Evolutionary conservation across 2,329 filamentous ascomycete genomes (phyloP).

Genomic region (Exophiala calicioides): DNA sequence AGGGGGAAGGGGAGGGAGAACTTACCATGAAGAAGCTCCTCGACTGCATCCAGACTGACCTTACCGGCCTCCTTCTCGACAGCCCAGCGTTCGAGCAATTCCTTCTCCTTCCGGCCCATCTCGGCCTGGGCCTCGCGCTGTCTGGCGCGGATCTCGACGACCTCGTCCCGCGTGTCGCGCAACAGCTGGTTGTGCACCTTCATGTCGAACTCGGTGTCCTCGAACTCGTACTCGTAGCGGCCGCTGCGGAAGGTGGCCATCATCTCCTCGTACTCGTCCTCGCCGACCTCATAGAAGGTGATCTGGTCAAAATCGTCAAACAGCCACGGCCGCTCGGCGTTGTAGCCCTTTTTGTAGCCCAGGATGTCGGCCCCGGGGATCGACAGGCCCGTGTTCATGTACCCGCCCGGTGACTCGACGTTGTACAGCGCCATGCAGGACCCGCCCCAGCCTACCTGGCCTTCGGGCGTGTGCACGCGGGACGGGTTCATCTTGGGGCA

Average conservation of each 20-base stretch:
- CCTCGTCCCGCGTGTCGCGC: conserved; percentile 49
- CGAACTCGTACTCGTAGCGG: conserved; percentile 54
- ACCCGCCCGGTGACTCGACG: conserved; percentile 59
- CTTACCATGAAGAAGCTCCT: conserved; percentile 50
- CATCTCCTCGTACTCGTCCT: conserved; percentile 53
- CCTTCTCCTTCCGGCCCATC: conserved; percentile 42
- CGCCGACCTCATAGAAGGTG: conserved; percentile 56
- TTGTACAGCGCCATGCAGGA: conserved; percentile 58
- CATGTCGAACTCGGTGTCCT: conserved; percentile 57
- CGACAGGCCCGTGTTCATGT: conserved; percentile 56
- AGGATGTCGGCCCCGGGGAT: conserved; percentile 57
- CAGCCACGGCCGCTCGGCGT: conserved; percentile 51
- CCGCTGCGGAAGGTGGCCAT: conserved; percentile 54
- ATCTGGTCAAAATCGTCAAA: conserved; percentile 61
- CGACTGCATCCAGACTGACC: conserved; percentile 52
- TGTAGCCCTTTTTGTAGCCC: conserved; percentile 54
- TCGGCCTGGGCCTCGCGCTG: conserved; percentile 53
- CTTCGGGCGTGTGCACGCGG: conserved; percentile 58
- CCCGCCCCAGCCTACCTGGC: conserved; percentile 58
- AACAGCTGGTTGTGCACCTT: conserved; percentile 55
- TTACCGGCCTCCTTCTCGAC: conserved; percentile 50
- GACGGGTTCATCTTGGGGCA: conserved; percentile 60
- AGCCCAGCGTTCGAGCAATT: conserved; percentile 40
- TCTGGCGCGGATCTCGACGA: conserved; percentile 45
- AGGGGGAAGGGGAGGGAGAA: conserved; percentile 6